Conservation (phyloP, 306 rosid genomes). For the Sesbania bispinosa region DNA sequence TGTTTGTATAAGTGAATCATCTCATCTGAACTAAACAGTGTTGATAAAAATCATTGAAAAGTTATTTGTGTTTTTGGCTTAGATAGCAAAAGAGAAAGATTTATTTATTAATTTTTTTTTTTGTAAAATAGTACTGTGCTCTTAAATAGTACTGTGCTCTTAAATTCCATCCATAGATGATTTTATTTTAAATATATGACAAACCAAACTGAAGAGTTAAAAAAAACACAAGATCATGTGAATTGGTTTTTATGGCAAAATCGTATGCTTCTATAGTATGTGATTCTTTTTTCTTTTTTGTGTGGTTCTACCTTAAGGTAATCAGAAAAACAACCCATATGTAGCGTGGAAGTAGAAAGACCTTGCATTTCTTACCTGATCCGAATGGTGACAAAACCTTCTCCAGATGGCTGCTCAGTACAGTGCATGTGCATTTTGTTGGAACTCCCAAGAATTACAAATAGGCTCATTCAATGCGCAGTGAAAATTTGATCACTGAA, state of each 20-base stretch:
- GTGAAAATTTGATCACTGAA: no score
- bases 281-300: not conserved
- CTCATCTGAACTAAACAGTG: not conserved
- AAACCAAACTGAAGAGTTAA: not conserved
- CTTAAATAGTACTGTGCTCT: not conserved
- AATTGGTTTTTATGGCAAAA: not conserved
- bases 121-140: not conserved
- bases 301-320: not conserved
- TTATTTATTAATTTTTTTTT: no score
- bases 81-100: no score
- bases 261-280: not conserved
- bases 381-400: not conserved
- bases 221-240: not conserved
- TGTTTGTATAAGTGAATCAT: not conserved
- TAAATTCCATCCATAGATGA: not conserved
- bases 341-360: conserved; percentile 15
- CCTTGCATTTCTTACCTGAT: conserved; percentile 17
- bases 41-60: not conserved
- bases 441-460: not conserved
- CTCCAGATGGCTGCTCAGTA: no score
- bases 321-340: not conserved
- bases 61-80: not conserved
- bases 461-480: no score
- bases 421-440: not conserved
- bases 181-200: not conserved